A percentile compares a stretch with the other conserved stretches of the same genome.
These are phyloP conservation scores for Beauveria rudraprayagi DNA, from an alignment of 2,329 filamentous ascomycete species.

Conservation along the genomic window DNA sequence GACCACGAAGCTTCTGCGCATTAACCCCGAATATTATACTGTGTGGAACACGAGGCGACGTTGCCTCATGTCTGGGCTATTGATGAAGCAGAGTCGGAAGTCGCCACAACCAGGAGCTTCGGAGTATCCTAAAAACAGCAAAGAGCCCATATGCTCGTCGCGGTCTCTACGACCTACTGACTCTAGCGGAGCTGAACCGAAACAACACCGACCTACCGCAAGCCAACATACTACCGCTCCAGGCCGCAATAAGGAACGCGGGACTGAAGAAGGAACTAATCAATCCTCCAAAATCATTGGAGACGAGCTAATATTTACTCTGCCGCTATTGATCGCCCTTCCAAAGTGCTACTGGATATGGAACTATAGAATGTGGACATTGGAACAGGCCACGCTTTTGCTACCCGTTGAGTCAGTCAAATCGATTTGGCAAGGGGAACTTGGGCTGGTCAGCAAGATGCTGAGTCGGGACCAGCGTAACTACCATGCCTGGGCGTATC, in stretches of 20 bases:
- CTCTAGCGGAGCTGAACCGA: conserved; percentile 41
- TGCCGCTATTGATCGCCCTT: conserved; percentile 74
- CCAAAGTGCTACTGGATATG: conserved; percentile 99
- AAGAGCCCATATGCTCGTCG: conserved; percentile 54
- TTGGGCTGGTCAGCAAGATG: conserved; percentile 81
- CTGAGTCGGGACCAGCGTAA: conserved; percentile 78
- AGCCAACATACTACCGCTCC: neutral
- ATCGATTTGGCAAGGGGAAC: conserved; percentile 74
- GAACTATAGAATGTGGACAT: conserved; percentile 86
- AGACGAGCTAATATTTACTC: conserved; percentile 70
- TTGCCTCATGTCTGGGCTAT: conserved; percentile 52
- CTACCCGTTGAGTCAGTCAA: conserved; percentile 50
- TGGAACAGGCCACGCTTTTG: conserved; percentile 60
- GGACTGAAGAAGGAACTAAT: conserved; percentile 25
- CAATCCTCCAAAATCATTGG: conserved; percentile 44
- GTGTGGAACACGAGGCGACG: conserved; percentile 83
- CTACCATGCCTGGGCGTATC: conserved; percentile 94
- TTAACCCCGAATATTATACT: conserved; percentile 85
- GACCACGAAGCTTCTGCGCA: conserved; percentile 62
- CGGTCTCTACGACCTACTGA: conserved; percentile 49
- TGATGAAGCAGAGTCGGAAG: conserved; percentile 44
- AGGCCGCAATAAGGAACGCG: neutral
- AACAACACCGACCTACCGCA: conserved; percentile 28
- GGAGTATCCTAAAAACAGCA: conserved; percentile 45
- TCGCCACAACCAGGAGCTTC: conserved; percentile 47